Percentiles rank a stretch among this genome's conserved stretches.
Evolutionary conservation across 805 yeast species (phyloP).

Genomic region (Schizosaccharomyces cryophilus): DNA sequence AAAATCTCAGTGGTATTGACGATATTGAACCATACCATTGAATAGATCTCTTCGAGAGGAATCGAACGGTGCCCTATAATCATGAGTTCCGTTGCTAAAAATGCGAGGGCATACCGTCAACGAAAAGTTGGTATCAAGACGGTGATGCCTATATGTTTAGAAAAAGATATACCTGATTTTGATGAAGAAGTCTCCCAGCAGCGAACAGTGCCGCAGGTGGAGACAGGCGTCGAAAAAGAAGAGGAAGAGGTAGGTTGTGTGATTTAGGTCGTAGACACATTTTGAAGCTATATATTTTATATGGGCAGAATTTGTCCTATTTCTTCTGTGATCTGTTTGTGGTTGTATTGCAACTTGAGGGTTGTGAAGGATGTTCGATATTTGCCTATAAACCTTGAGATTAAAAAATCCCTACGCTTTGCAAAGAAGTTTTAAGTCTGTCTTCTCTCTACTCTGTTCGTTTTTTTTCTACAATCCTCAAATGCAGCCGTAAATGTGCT

Average conservation of each 20-base stretch:
- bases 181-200: conserved; percentile 50
- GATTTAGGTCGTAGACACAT: too few species aligned
- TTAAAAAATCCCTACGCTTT: too few species aligned
- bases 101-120: conserved; percentile 37
- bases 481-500: not conserved
- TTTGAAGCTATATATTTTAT: too few species aligned
- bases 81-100: not conserved
- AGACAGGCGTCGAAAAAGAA: conserved; percentile 92
- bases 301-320: too few species aligned
- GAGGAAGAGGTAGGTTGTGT: conserved; percentile 41
- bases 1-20: not conserved
- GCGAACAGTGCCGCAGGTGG: conserved; percentile 69
- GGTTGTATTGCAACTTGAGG: too few species aligned
- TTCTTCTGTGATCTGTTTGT: too few species aligned
- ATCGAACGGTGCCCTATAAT: not conserved
- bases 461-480: not conserved
- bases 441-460: too few species aligned
- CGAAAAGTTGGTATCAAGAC: conserved; percentile 85
- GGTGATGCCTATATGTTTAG: conserved; percentile 50
- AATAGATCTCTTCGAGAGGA: not conserved
- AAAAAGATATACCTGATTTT: conserved; percentile 50
- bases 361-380: too few species aligned
- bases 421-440: too few species aligned
- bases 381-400: too few species aligned
- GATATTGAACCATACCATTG: not conserved